Evolutionary conservation across 2,329 filamentous ascomycete genomes (phyloP), one percentile per base, ranked within the genome.

Genomic region (Fusarium burgessii): DNA sequence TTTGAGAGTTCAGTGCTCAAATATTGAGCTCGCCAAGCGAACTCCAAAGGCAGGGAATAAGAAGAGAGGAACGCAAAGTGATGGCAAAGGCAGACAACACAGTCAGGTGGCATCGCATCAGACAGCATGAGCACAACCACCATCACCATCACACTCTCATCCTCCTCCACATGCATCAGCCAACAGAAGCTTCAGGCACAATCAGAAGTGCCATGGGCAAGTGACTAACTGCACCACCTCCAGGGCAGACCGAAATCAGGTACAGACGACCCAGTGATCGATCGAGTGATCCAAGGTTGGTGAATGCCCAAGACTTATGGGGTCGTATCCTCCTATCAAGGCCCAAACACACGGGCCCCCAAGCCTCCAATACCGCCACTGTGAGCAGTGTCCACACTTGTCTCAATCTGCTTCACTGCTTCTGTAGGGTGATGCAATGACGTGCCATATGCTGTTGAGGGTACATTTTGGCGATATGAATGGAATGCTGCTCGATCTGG

Each of bases 241-340:
- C 51, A 65, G 50, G 59, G 54, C 54, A 63, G 57, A 63, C 61
- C 55, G 52, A 55, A 70, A 57, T 72, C 70, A 72, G 66, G 66
- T 64, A 68, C 66, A 62, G 42, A 68, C 36, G 70, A 59, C 67
- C 70, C 66, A 72, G 70, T 73, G 66, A 72, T 68, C 66, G 70
- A 68, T 71, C 70, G 62, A 73, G 58, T 45, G 51, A 68, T 71
- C 58, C 66, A 71, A 72, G 70, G 62, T 73, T 71, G 62, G 60
- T 71, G 70, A 73, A 71, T 72, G 70, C 66, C 70, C 70, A 72
- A 72, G 35, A 68, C 57, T 68, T 73, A 63, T 73, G 70, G 70
- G 64, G 66, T 49, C 58, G 25, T 49, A 49, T 49, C 62, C 51
- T 70, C 62, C 66, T 73, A 73, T 71, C 70, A 72, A 71, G 18